phyloP scores from a whole-genome alignment of 1,284 basidiomycete species.

The Macrocystidia cucumis region DNA sequence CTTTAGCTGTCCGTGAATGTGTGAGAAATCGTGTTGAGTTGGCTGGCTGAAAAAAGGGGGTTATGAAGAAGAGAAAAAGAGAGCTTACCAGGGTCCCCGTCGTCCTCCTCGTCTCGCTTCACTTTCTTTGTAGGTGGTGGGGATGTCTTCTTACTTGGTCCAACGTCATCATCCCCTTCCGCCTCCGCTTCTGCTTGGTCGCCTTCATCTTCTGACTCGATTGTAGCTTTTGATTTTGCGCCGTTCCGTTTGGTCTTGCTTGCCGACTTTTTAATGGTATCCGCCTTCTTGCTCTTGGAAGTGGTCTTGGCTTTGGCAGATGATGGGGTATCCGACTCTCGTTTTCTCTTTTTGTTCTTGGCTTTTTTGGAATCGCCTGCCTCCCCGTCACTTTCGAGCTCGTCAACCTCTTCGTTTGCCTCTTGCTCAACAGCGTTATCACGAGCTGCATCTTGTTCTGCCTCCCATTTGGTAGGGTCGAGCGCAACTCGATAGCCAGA shows the following conservation, averaged over 20 bases:
- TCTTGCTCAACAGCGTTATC: conserved; percentile 38
- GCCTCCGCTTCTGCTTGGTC: conserved; percentile 35
- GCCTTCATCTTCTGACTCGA: conserved; percentile 69
- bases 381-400: conserved; percentile 46
- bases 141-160: conserved; percentile 46
- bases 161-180: conserved; percentile 38
- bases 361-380: conserved; percentile 42
- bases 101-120: conserved; percentile 59
- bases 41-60: conserved; percentile 1
- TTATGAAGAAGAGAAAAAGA: neutral
- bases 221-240: conserved; percentile 52
- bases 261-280: conserved; percentile 19
- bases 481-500: conserved; percentile 79
- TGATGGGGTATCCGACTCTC: conserved; percentile 27
- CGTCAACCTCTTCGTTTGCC: conserved; percentile 60
- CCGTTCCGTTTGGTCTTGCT: conserved; percentile 50
- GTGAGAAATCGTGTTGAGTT: conserved; percentile 1
- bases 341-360: conserved; percentile 57
- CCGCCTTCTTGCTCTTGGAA: conserved; percentile 19
- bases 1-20: too few relatives aligned
- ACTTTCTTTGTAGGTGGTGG: conserved; percentile 62
- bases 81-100: conserved; percentile 43
- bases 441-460: conserved; percentile 42
- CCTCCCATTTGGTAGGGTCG: conserved; percentile 74
- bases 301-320: conserved; percentile 12